Evolutionary conservation across 78 protist genomes (phyloP).

Genomic region (Protostelium mycophagum): DNA sequence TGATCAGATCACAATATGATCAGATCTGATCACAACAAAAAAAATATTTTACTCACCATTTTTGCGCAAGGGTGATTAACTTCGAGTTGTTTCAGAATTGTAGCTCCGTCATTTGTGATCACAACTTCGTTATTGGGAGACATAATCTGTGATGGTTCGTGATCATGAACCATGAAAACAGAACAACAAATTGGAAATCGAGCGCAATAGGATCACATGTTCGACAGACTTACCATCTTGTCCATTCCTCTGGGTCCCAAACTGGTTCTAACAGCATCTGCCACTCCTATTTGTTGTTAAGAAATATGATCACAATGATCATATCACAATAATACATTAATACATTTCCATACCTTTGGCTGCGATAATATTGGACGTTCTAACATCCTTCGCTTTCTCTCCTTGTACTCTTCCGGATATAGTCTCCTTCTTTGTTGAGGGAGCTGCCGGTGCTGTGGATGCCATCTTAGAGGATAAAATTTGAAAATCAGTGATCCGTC

Average conservation of each 20-base stretch:
- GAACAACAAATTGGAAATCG: slow-evolving; percentile 6
- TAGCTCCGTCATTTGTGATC: slow-evolving; percentile 99
- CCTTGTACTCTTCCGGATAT: slow-evolving; percentile 10
- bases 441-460: background rate
- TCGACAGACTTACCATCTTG: slow-evolving; percentile 85
- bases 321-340: background rate
- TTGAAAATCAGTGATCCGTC: too few relatives aligned
- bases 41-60: slow-evolving; percentile 70
- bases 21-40: background rate
- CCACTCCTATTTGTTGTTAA: slow-evolving; percentile 76
- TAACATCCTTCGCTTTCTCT: slow-evolving; percentile 59
- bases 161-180: background rate
- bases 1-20: slow-evolving; percentile 1
- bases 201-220: background rate
- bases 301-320: background rate
- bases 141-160: slow-evolving; percentile 18
- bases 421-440: background rate
- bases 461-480: too few relatives aligned
- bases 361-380: slow-evolving; percentile 66
- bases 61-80: slow-evolving; percentile 96
- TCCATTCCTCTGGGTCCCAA: slow-evolving; percentile 99
- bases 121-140: slow-evolving; percentile 87
- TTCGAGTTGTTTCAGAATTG: slow-evolving; percentile 87
- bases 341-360: slow-evolving; percentile 45
- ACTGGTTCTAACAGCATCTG: slow-evolving; percentile 95